phyloP scores from a whole-genome alignment of 2,329 filamentous ascomycete species.

The Ophiostoma angusticollis region DNA sequence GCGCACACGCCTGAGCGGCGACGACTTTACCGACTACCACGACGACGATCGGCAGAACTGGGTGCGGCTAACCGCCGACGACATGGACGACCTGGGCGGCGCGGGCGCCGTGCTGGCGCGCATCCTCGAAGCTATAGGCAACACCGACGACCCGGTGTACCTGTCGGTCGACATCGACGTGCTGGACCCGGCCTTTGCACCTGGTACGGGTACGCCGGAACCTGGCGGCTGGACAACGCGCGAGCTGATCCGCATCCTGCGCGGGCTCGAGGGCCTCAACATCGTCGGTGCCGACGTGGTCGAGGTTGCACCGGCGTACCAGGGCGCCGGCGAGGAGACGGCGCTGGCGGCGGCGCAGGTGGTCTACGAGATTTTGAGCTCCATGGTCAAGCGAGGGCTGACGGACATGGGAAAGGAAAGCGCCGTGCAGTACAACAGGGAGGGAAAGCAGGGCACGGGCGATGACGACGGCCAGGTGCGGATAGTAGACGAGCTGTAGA shows the following conservation, averaged over 20 bases:
- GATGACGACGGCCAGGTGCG: slow-evolving; percentile 5
- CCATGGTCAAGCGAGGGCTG: slow-evolving; percentile 40
- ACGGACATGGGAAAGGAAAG: slow-evolving; percentile 24
- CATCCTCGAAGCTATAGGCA: slow-evolving; percentile 61
- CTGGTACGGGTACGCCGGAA: slow-evolving; percentile 68
- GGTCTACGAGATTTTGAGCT: slow-evolving; percentile 74
- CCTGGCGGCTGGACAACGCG: slow-evolving; percentile 84
- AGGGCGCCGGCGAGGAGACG: slow-evolving; percentile 67
- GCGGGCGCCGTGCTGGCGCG: slow-evolving; percentile 35
- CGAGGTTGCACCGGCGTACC: slow-evolving; percentile 77
- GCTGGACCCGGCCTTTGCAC: slow-evolving; percentile 24
- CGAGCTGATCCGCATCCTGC: slow-evolving; percentile 71
- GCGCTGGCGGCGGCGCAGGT: slow-evolving; percentile 74
- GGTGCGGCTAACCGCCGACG: slow-evolving; percentile 67
- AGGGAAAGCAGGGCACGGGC: not conserved
- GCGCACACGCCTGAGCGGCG: slow-evolving; percentile 59
- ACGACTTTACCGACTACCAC: slow-evolving; percentile 53
- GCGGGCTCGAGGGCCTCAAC: slow-evolving; percentile 72
- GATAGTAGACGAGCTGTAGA: slow-evolving; percentile 22
- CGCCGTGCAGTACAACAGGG: slow-evolving; percentile 1
- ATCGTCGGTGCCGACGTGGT: slow-evolving; percentile 83
- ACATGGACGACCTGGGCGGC: slow-evolving; percentile 77
- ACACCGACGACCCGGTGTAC: slow-evolving; percentile 57
- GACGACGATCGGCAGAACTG: slow-evolving; percentile 67
- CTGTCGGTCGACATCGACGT: slow-evolving; percentile 25